Base-by-base conservation (phyloP, 2,329 filamentous ascomycete genomes). In the Monosporascus sp. region DNA sequence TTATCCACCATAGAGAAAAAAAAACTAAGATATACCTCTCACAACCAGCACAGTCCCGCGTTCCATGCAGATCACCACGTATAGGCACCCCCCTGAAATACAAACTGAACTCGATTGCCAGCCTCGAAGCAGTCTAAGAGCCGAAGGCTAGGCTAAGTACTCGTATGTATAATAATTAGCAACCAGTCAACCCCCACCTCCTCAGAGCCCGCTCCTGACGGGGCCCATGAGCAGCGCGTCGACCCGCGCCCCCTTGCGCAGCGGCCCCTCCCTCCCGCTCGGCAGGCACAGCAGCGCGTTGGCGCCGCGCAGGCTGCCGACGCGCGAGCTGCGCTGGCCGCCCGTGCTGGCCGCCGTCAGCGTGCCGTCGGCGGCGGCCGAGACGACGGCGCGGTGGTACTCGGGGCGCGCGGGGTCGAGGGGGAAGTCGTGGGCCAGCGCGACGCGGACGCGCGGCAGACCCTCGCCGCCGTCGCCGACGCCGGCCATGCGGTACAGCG, bases 271-370 rank as follows among this genome's bases (percentile, higher is more conserved):
- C 36, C 84, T 76, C 2, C 83, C 82, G 37, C 79, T 77, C 0
- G 88, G 88, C 72, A 95, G 74, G 62, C 87, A 89, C 24, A 97
- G 72, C 62, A 99, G 71, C 4, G 88, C 90, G 75, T 99, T 99
- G 3, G 94, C 93, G 20, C 88, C 86, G 56, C 87, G 89, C 61
- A 97, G 77, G 70, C 93, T 97, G 0, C 91, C 90, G 2, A 99
- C 91, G 57, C 85, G 82, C 17, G 89, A 95, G 69, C 93, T 97
- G 50, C 94, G 79, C 74, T 99, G 94, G 3, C 87, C 85, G 6
- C 94, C 94, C 0, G 94, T 99, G 65, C 90, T 96, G 31, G 75
- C 82, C 0, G 91, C 94, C 55, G 82, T 76, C 48, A 97, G 70
- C 8, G 74, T 63, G 0, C 92, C 92, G 62, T 92, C 86, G 11